These are phyloP conservation scores for Phoma herbarum DNA, from an alignment of 2,329 filamentous ascomycete genomes.

Conservation along the genomic window DNA sequence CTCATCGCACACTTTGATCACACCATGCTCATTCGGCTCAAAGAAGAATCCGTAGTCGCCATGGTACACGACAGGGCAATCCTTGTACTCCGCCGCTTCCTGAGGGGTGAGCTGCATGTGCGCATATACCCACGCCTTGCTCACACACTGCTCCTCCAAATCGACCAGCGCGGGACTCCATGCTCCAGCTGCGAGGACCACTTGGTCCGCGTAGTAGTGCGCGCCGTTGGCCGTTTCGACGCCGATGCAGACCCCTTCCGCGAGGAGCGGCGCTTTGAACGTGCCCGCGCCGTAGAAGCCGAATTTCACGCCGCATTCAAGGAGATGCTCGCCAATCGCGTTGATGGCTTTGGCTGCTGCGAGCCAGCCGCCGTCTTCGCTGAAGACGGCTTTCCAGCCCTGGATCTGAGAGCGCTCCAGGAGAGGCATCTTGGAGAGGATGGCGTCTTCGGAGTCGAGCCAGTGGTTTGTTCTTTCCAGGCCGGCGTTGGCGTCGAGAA, in stretches of 20 bases:
- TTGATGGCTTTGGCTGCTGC: conserved; percentile 59
- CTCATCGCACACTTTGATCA: conserved; percentile 65
- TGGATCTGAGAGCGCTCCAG: conserved; percentile 54
- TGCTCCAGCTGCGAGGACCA: conserved; percentile 54
- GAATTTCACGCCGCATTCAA: conserved; percentile 53
- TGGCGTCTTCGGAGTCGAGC: conserved; percentile 57
- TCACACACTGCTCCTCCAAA: conserved; percentile 52
- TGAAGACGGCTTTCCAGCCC: conserved; percentile 59
- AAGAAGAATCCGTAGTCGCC: conserved; percentile 61
- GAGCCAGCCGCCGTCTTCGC: conserved; percentile 58
- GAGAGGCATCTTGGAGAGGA: conserved; percentile 53
- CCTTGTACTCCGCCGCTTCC: conserved; percentile 59
- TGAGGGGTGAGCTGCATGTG: conserved; percentile 61
- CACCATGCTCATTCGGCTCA: conserved; percentile 57
- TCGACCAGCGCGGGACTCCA: conserved; percentile 44
- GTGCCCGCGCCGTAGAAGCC: conserved; percentile 55
- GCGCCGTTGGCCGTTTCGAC: conserved; percentile 55
- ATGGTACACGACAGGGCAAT: conserved; percentile 65
- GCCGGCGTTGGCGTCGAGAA: conserved; percentile 41
- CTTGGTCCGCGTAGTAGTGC: conserved; percentile 55
- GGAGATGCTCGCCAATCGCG: conserved; percentile 54
- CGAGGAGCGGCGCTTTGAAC: conserved; percentile 56
- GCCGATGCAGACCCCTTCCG: conserved; percentile 50
- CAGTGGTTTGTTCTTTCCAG: conserved; percentile 54
- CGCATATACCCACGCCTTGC: conserved; percentile 65